These are phyloP conservation scores for Kregervanrija fluxuum DNA, from an alignment of 805 yeast species.

Conservation along the genomic window DNA sequence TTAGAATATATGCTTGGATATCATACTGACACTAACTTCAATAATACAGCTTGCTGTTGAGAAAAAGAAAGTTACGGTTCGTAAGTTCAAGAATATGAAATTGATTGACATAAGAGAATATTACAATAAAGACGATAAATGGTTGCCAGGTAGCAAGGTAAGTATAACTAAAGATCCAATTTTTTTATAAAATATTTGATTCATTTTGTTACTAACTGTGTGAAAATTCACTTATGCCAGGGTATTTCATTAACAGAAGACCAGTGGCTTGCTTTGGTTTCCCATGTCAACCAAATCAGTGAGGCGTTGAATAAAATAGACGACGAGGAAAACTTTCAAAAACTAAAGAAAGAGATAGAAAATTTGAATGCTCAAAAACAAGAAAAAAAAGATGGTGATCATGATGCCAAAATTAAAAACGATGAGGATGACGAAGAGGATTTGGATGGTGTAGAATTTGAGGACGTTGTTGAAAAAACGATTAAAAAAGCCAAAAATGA, in stretches of 20 bases:
- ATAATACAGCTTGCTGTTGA: conserved; percentile 26
- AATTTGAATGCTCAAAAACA: conserved; percentile 3
- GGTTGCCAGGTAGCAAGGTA: conserved; percentile 75
- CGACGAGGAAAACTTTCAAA: conserved; percentile 21
- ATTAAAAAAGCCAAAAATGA: conserved; percentile 8
- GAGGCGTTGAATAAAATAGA: conserved; percentile 37
- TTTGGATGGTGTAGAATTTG: conserved; percentile 13
- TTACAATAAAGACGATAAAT: conserved; percentile 51
- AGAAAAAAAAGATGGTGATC: conserved; percentile 1
- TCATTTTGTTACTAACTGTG: no score
- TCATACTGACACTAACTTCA: not conserved
- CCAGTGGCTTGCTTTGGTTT: conserved; percentile 44
- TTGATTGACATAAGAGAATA: conserved; percentile 82
- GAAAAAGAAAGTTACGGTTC: conserved; percentile 66
- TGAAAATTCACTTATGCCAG: conserved; percentile 7
- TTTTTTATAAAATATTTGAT: no score
- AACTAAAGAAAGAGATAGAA: conserved; percentile 9
- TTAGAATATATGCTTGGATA: not conserved
- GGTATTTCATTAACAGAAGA: conserved; percentile 56
- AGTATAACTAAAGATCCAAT: conserved; percentile 6
- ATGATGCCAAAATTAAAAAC: not conserved
- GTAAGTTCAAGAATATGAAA: conserved; percentile 57
- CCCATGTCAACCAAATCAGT: conserved; percentile 38
- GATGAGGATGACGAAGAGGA: conserved; percentile 15
- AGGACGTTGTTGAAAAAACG: conserved; percentile 14